Conservation (phyloP, 768 basidiomycete species). For the Xerocomellus chrysenteron region DNA sequence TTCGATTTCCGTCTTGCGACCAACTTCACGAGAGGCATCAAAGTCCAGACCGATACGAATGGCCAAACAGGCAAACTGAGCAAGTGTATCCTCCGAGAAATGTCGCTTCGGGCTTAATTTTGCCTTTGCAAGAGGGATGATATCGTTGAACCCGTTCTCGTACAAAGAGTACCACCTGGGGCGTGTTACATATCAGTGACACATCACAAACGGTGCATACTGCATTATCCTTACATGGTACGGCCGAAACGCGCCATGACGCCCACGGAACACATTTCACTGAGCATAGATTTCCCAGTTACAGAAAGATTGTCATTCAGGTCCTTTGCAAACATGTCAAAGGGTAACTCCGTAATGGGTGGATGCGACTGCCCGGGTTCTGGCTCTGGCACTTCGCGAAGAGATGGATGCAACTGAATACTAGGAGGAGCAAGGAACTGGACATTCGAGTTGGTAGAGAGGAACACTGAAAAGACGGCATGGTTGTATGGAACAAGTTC, state of each 20-base stretch:
- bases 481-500: background rate
- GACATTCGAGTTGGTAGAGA: background rate
- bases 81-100: background rate
- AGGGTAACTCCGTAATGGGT: background rate
- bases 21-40: background rate
- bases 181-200: background rate
- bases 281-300: background rate
- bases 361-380: background rate
- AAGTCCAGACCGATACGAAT: background rate
- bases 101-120: background rate
- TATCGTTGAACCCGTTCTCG: accelerated
- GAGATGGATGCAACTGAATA: background rate
- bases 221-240: background rate
- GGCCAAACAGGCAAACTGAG: background rate
- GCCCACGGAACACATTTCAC: background rate
- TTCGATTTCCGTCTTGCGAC: background rate
- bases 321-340: background rate
- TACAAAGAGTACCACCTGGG: background rate
- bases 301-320: background rate
- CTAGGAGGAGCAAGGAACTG: background rate
- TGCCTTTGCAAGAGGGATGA: background rate
- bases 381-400: background rate
- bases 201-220: background rate
- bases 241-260: background rate
- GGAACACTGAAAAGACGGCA: background rate